Percentiles rank a stretch among this genome's conserved stretches.
These are phyloP conservation scores for Camelina sativa DNA, from an alignment of 345 rosid species.

Conservation along the genomic window DNA sequence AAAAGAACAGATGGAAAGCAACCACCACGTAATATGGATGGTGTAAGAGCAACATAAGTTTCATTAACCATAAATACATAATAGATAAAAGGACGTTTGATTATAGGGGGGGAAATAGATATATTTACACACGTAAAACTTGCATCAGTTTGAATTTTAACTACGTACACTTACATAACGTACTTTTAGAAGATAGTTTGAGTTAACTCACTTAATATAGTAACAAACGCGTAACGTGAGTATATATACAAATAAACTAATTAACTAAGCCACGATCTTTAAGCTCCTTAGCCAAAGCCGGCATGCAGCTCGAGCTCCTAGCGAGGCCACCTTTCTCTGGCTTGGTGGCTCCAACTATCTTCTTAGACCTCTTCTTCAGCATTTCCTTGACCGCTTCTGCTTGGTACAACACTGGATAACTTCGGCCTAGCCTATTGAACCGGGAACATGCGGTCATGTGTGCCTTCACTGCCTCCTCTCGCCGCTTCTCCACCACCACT, in stretches of 20 bases:
- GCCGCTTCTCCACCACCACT: constrained; percentile 47
- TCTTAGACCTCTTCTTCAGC: constrained; percentile 57
- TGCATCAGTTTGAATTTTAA: constrained; percentile 2
- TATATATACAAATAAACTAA: constrained; percentile 13
- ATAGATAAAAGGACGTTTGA: not conserved
- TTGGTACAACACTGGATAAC: constrained; percentile 72
- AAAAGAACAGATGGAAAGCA: too few species aligned
- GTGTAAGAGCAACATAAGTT: too few species aligned
- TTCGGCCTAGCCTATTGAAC: constrained; percentile 75
- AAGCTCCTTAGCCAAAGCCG: constrained; percentile 61
- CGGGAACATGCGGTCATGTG: constrained; percentile 72
- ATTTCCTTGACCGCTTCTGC: constrained; percentile 87
- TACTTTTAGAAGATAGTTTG: too few species aligned
- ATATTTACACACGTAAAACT: not conserved
- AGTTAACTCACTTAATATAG: not conserved
- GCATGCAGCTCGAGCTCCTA: constrained; percentile 85
- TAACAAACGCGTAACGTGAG: not conserved
- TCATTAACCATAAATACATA: too few species aligned
- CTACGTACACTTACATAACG: not conserved
- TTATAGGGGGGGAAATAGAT: not conserved
- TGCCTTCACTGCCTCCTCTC: constrained; percentile 63
- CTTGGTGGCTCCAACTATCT: constrained; percentile 42
- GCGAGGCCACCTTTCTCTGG: constrained; percentile 49
- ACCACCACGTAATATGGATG: too few species aligned
- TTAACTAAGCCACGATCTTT: constrained; percentile 41